These are phyloP conservation scores for Daldinia sp. DNA, from an alignment of 2,329 filamentous ascomycete genomes.

Conservation along the genomic window DNA sequence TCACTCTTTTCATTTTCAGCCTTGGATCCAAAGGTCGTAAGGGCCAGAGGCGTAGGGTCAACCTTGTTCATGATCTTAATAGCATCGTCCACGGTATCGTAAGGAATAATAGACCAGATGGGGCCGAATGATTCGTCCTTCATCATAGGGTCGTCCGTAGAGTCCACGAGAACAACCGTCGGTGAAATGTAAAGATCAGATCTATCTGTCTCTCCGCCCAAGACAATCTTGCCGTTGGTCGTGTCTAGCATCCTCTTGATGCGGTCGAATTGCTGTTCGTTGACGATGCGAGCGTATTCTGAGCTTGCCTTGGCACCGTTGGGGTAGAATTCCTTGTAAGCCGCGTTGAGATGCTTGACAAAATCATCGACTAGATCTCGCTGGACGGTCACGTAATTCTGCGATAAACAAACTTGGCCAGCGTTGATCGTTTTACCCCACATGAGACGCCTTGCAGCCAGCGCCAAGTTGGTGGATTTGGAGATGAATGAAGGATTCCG, in stretches of 20 bases:
- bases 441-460: constrained; percentile 83
- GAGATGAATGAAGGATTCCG: constrained; percentile 92
- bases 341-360: constrained; percentile 75
- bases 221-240: constrained; percentile 81
- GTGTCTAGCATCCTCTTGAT: constrained; percentile 92
- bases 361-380: constrained; percentile 75
- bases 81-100: constrained; percentile 83
- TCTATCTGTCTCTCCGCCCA: constrained; percentile 86
- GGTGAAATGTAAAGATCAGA: constrained; percentile 85
- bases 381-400: constrained; percentile 92
- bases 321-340: constrained; percentile 82
- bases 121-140: constrained; percentile 90
- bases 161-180: constrained; percentile 86
- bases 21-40: constrained; percentile 87
- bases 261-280: constrained; percentile 78
- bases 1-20: constrained; percentile 77
- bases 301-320: constrained; percentile 78
- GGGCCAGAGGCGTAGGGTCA: constrained; percentile 81
- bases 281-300: constrained; percentile 84
- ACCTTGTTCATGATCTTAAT: constrained; percentile 82
- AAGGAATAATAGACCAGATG: constrained; percentile 83
- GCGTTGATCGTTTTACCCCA: constrained; percentile 90
- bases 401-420: constrained; percentile 90
- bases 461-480: constrained; percentile 77
- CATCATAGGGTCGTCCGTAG: constrained; percentile 78